A percentile compares a stretch with the other conserved stretches of the same genome.
phyloP scores from a whole-genome alignment of 2,329 filamentous ascomycete species.

The Aspergillus puulaauensis region DNA sequence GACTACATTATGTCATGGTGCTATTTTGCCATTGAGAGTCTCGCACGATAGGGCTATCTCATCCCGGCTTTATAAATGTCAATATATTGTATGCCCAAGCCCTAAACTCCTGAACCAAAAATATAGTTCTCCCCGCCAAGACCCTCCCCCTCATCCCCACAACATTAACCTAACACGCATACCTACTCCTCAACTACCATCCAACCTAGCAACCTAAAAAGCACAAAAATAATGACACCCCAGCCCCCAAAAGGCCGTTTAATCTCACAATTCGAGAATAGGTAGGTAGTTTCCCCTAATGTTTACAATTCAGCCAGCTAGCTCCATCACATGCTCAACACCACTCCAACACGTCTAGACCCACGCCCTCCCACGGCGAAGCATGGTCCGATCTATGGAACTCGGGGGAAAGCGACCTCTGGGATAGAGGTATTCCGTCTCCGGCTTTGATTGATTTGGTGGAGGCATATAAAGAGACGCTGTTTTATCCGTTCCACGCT shows the following conservation, averaged over 20 bases:
- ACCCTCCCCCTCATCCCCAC: too few species aligned
- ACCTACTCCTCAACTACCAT: background rate
- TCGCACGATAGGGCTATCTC: too few species aligned
- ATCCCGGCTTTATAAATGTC: too few species aligned
- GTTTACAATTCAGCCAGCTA: background rate
- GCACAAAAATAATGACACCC: conserved; percentile 43
- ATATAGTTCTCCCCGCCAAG: too few species aligned
- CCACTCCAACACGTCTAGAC: background rate
- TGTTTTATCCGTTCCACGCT: conserved; percentile 15
- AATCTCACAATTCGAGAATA: conserved; percentile 6
- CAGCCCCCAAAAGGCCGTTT: conserved; percentile 64
- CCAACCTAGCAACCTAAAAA: background rate
- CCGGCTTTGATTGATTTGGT: conserved; percentile 30
- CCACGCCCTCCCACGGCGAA: background rate
- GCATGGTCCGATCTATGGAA: conserved; percentile 26
- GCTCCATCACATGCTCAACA: background rate
- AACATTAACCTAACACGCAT: background rate
- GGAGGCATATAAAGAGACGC: conserved; percentile 16
- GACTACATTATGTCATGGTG: too few species aligned
- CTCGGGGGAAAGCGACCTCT: conserved; percentile 25
- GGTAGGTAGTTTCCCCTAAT: background rate
- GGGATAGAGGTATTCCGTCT: conserved; percentile 32
- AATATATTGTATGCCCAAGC: too few species aligned
- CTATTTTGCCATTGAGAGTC: too few species aligned
- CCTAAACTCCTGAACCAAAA: too few species aligned